Base-by-base conservation (phyloP, 306 rosid species). In the Clitoria ternatea region DNA sequence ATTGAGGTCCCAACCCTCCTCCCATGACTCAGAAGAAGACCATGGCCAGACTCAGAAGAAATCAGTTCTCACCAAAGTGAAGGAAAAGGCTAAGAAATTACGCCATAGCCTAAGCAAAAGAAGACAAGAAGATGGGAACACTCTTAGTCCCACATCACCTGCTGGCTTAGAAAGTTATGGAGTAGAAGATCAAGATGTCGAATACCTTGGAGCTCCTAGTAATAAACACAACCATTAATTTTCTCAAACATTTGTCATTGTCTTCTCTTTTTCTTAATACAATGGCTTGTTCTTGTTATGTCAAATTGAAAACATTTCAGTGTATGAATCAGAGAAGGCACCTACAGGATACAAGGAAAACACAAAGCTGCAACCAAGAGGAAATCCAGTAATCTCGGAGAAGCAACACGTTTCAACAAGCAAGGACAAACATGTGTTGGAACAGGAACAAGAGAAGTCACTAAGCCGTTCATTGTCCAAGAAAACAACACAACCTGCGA, bases 41-140 rank as follows among this genome's bases (percentile, higher is more conserved):
- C 87, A 78, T 8, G 61, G 79, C 66, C 87, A 68, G 71, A 91
- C 75, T 77, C 97, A 75, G 50, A 90, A 89, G 90, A 94, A 94
- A 82, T 94, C 98, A 19, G 95, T 94, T 61, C 87, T 91, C 60
- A 48, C 87, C 47, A 94, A 89, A 82, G 96, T 94, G 64, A 90
- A 89, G 77, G 98, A 90, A 77, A 94, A 89, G 73, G 96, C 98
- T 63, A 90, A 79, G 84, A 94, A 89, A 76, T 54, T 90, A 32
- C 83, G 86, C 50, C 75, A 85, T 76, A 79, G 83, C 61, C 95
- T 94, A 74, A 89, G 96, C 85, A 90, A 89, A 87, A 94, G 77
- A 69, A 90, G 6, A 81, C 88, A 85, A 7, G 89, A 81, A 5
- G 90, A 82, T 1, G 84, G 73, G 4, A 88, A 43, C 35, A 0